Conservation (phyloP, 257 asterid genomes). For the Anisodus acutangulus region DNA sequence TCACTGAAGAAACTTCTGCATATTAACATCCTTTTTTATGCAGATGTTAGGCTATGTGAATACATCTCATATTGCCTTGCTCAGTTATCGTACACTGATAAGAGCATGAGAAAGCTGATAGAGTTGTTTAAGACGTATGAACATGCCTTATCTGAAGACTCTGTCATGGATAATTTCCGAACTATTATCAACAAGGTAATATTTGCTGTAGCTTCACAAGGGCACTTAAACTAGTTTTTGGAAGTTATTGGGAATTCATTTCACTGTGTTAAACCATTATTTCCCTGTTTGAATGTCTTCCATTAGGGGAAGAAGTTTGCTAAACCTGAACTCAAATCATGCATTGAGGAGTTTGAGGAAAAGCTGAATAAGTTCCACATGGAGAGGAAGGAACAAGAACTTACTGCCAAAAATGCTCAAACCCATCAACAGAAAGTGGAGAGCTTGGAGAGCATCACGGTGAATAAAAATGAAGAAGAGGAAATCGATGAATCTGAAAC, state of each 20-base stretch:
- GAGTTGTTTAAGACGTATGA: conserved; percentile 83
- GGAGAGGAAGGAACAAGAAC: conserved; percentile 85
- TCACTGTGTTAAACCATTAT: neutral
- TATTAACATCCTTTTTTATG: conserved; percentile 34
- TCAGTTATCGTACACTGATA: conserved; percentile 87
- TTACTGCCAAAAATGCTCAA: conserved; percentile 78
- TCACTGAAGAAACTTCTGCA: conserved; percentile 26
- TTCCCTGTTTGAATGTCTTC: conserved; percentile 25
- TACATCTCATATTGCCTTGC: conserved; percentile 94
- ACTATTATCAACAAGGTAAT: conserved; percentile 81
- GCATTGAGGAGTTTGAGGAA: conserved; percentile 90
- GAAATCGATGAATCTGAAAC: conserved; percentile 68
- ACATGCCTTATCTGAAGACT: conserved; percentile 76
- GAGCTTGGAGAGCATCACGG: conserved; percentile 46
- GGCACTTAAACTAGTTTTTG: neutral
- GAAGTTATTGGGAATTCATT: conserved; percentile 21
- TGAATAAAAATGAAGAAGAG: conserved; percentile 49
- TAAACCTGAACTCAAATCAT: conserved; percentile 81
- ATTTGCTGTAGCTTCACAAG: conserved; percentile 19
- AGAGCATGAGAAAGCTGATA: conserved; percentile 84
- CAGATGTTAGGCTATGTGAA: conserved; percentile 88
- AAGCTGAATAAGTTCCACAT: conserved; percentile 70
- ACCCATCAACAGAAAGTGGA: conserved; percentile 71
- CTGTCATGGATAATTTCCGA: conserved; percentile 83
- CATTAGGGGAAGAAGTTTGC: conserved; percentile 85